Base-by-base conservation (phyloP, 768 basidiomycete genomes). In the Crucibulum laeve region DNA sequence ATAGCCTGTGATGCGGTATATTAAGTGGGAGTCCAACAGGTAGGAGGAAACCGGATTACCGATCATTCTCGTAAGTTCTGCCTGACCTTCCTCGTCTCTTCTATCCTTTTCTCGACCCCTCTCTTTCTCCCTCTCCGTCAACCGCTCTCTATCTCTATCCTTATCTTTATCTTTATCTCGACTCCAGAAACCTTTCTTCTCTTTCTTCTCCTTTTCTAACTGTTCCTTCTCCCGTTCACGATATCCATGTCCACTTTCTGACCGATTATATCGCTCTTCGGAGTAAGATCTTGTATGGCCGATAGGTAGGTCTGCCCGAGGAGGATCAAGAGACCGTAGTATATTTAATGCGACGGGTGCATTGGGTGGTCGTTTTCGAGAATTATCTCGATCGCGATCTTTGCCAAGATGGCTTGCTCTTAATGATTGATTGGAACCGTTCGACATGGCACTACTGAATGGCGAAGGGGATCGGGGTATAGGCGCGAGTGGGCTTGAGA, bases 61-160 rank as follows among this genome's bases (percentile, higher is more conserved):
- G 47, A 87, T 87, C 82, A 84, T 82, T 43, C 79, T 70, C 14
- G 80, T 84, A 13, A 87, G 62, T 47, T 82, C 80, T 3, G 70
- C 72, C 11, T 68, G 66, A 5, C 61, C 54, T 3, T 70, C 70
- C 22, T 81, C 79, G 32, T 72, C 70, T 38, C 65, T 66, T 40
- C 35, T 58, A 36, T 60, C 64, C 51, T 51, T 70, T 28, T 59
- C 63, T 47, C 56, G 48, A 5, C 71, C 68, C 17, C 59, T 53
- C 34, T 67, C 63, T 18, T 59, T 57, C 7, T 63, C 65, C 14
- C 55, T 58, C 17, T 71, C 68, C 48, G n/a, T n/a, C n/a, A n/a
- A n/a, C n/a, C n/a, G n/a, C n/a, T n/a, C n/a, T n/a, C 57, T 68
- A 3, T 76, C 77, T 19, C 55, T 60, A 23, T 58, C 63, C 44